Evolutionary conservation across 2,329 filamentous ascomycete genomes (phyloP).

Genomic region (Hymenoscyphus infarciens): DNA sequence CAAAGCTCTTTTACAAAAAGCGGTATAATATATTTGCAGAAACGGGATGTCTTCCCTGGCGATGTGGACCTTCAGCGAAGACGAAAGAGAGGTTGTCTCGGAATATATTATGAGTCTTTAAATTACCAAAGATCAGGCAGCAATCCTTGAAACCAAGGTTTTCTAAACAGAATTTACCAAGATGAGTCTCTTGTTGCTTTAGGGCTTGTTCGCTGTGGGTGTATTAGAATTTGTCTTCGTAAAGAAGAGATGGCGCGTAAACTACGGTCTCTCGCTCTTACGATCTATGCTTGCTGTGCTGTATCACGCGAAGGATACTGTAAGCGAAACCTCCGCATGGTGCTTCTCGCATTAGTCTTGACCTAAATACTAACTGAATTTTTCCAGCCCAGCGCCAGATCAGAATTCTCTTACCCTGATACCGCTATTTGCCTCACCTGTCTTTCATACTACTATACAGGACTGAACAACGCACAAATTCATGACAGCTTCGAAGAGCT

Average conservation of each 20-base stretch:
- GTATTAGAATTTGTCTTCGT: slow-evolving; percentile 51
- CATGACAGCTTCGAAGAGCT: slow-evolving; percentile 46
- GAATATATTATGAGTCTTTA: background rate
- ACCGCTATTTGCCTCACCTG: slow-evolving; percentile 53
- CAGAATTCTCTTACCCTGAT: slow-evolving; percentile 62
- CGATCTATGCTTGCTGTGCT: slow-evolving; percentile 52
- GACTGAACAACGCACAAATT: slow-evolving; percentile 50
- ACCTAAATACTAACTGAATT: background rate
- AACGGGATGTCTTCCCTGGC: slow-evolving; percentile 5
- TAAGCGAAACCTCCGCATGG: slow-evolving; percentile 24
- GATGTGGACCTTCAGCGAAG: background rate
- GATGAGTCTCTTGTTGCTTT: slow-evolving; percentile 37
- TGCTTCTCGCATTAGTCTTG: background rate
- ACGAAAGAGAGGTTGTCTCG: background rate
- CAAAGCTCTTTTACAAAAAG: background rate
- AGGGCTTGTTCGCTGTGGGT: slow-evolving; percentile 53
- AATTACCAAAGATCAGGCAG: background rate
- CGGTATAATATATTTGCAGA: slow-evolving; percentile 13
- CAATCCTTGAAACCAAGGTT: background rate
- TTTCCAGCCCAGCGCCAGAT: slow-evolving; percentile 38
- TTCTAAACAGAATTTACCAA: background rate
- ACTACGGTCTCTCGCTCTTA: slow-evolving; percentile 38
- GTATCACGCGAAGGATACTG: slow-evolving; percentile 56
- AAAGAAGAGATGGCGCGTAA: slow-evolving; percentile 60
- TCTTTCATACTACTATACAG: slow-evolving; percentile 54